phyloP scores from a whole-genome alignment of 2,329 filamentous ascomycete species.

The Domatiomyces catenatus region DNA sequence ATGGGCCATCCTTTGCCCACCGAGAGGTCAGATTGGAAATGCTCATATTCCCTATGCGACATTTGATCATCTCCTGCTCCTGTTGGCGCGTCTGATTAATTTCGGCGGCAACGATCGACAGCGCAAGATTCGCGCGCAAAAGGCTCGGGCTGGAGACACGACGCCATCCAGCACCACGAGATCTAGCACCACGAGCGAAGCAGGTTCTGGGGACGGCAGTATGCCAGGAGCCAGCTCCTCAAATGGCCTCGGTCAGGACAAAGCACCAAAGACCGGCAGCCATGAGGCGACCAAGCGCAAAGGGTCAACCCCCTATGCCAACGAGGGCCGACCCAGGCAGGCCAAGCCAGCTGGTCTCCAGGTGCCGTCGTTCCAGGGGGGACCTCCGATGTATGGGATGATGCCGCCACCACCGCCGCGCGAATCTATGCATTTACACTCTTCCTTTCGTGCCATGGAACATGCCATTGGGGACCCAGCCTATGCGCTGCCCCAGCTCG shows the following conservation, averaged over 20 bases:
- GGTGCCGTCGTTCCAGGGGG: slow-evolving; percentile 6
- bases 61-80: slow-evolving; percentile 70
- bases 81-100: slow-evolving; percentile 63
- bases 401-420: slow-evolving; percentile 25
- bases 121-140: slow-evolving; percentile 58
- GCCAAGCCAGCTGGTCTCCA: slow-evolving; percentile 7
- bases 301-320: slow-evolving; percentile 10
- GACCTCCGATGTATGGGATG: slow-evolving; percentile 36
- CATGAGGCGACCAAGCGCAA: slow-evolving; percentile 6
- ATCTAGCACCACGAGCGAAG: slow-evolving; percentile 12
- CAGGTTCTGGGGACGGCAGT: not conserved
- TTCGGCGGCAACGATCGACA: slow-evolving; percentile 64
- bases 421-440: slow-evolving; percentile 29
- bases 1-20: slow-evolving; percentile 74
- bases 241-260: slow-evolving; percentile 4
- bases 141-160: slow-evolving; percentile 23
- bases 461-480: slow-evolving; percentile 25
- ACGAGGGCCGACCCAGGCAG: slow-evolving; percentile 11
- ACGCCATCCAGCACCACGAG: slow-evolving; percentile 15
- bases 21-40: slow-evolving; percentile 62
- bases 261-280: not conserved
- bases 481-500: slow-evolving; percentile 21
- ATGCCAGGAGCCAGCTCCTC: slow-evolving; percentile 1
- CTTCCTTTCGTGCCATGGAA: slow-evolving; percentile 39
- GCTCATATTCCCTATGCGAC: slow-evolving; percentile 72